These are phyloP conservation scores for Mortierella hygrophila DNA, from an alignment of 192 early-diverging fungal species.

Conservation along the genomic window DNA sequence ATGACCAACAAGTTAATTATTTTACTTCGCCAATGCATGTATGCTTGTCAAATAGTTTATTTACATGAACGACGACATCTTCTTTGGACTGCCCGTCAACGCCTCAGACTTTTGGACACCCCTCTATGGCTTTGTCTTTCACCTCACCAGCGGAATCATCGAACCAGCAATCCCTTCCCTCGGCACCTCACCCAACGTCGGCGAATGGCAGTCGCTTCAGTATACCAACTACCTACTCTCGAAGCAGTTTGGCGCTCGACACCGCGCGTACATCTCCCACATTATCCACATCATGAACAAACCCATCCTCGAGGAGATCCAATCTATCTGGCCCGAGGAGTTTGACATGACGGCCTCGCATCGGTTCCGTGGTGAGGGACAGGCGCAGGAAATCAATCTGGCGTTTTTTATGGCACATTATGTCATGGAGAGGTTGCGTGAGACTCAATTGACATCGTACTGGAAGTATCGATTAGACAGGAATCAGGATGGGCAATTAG, in stretches of 20 bases:
- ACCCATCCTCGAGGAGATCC: slow-evolving; percentile 47
- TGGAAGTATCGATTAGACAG: slow-evolving; percentile 47
- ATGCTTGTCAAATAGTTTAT: slow-evolving; percentile 26
- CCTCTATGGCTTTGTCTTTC: slow-evolving; percentile 57
- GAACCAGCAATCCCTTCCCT: neutral
- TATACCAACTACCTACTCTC: slow-evolving; percentile 54
- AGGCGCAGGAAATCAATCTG: slow-evolving; percentile 35
- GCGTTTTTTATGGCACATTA: slow-evolving; percentile 57
- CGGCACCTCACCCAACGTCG: neutral
- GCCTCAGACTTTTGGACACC: slow-evolving; percentile 54
- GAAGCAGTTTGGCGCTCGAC: slow-evolving; percentile 54
- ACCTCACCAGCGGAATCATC: slow-evolving; percentile 15
- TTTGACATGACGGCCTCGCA: slow-evolving; percentile 49
- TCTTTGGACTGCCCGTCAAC: slow-evolving; percentile 27
- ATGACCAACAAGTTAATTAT: neutral
- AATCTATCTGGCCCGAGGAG: slow-evolving; percentile 48
- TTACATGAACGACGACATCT: slow-evolving; percentile 60
- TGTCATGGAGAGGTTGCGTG: slow-evolving; percentile 56
- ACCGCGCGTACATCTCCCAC: slow-evolving; percentile 49
- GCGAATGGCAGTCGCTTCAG: slow-evolving; percentile 45
- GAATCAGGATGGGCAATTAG: slow-evolving; percentile 42
- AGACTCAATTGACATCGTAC: slow-evolving; percentile 53
- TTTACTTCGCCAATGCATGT: neutral
- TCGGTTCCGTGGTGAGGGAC: slow-evolving; percentile 52
- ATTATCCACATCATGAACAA: slow-evolving; percentile 42